These are phyloP conservation scores for Rutstroemia sp. DNA, from an alignment of 2,329 filamentous ascomycete genomes.

Conservation along the genomic window DNA sequence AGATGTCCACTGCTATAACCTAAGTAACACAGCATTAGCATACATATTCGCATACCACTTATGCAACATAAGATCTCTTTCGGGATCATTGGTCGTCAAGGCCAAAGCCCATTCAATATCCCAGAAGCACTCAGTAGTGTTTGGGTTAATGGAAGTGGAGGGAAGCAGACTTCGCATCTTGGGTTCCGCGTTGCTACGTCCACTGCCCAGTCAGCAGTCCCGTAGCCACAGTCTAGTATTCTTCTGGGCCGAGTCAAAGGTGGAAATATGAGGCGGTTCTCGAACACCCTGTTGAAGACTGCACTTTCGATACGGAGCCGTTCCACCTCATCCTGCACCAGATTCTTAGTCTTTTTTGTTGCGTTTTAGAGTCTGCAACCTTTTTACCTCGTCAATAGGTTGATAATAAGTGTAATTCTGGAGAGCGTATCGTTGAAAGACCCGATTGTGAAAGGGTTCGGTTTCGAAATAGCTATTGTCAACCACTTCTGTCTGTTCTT, in stretches of 20 bases:
- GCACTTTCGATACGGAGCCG: constrained; percentile 56
- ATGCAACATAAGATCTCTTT: neutral
- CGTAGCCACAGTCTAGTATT: constrained; percentile 67
- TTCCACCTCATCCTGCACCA: constrained; percentile 55
- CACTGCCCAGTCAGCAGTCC: constrained; percentile 62
- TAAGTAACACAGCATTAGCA: constrained; percentile 29
- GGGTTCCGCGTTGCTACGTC: constrained; percentile 60
- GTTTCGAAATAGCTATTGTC: constrained; percentile 53
- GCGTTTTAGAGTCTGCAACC: neutral
- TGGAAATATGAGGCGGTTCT: constrained; percentile 63
- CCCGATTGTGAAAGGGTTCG: constrained; percentile 52
- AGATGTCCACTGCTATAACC: constrained; percentile 67
- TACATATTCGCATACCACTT: neutral
- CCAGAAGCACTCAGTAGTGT: neutral
- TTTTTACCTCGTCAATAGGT: constrained; percentile 61
- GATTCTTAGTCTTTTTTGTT: neutral
- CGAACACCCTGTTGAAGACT: constrained; percentile 57
- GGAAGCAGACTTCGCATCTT: constrained; percentile 49
- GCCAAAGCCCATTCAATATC: neutral
- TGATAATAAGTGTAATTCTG: constrained; percentile 58
- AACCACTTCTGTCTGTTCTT: constrained; percentile 33
- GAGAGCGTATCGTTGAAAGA: constrained; percentile 61
- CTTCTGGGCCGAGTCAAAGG: constrained; percentile 48
- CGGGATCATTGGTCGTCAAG: neutral
- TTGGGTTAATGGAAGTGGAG: neutral